Evolutionary conservation across 164 flowering plant genomes (phyloP).

Genomic region (Stephania cephalantha): DNA sequence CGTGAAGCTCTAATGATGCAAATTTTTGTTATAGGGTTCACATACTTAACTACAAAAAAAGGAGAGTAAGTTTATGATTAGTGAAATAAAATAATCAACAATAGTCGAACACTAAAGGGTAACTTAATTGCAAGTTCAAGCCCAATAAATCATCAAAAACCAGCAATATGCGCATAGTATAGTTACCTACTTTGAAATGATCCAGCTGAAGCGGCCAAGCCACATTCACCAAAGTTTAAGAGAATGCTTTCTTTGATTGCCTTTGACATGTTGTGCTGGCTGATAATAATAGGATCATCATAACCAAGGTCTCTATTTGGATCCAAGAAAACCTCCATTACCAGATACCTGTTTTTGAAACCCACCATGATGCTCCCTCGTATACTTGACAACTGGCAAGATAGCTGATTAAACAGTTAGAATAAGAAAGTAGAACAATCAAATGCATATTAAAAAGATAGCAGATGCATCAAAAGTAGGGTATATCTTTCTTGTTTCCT

Average conservation of each 20-base stretch:
- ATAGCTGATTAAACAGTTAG: neutral
- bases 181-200: constrained; percentile 62
- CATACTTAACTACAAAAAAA: constrained; percentile 65
- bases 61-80: neutral
- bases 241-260: constrained; percentile 82
- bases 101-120: neutral
- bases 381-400: neutral
- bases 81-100: neutral
- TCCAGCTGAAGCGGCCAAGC: constrained; percentile 66
- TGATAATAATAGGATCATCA: constrained; percentile 62
- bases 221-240: constrained; percentile 84
- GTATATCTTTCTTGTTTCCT: neutral
- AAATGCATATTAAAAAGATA: neutral
- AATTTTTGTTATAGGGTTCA: constrained; percentile 77
- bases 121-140: neutral
- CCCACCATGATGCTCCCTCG: constrained; percentile 52
- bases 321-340: constrained; percentile 78
- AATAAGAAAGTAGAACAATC: neutral
- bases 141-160: neutral
- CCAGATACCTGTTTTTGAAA: constrained; percentile 80
- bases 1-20: constrained; percentile 69
- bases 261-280: constrained; percentile 48
- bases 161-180: neutral
- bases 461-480: too few species aligned
- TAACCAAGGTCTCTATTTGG: constrained; percentile 42